A percentile compares a stretch with the other conserved stretches of the same genome.
Conservation (phyloP, 768 basidiomycete genomes). For the Tephrocybe sp. region DNA sequence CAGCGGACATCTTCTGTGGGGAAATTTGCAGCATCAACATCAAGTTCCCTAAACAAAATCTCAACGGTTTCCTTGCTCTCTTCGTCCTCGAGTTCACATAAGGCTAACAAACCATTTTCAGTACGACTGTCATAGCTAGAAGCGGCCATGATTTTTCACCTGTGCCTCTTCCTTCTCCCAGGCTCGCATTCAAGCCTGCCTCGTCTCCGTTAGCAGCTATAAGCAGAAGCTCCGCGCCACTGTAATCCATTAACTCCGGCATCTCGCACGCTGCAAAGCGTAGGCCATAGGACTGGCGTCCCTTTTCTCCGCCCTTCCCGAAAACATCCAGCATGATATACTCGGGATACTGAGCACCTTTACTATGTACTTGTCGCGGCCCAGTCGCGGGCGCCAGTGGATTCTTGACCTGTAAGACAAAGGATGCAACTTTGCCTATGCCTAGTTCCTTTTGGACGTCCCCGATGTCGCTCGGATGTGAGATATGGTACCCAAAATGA, state of each 20-base stretch:
- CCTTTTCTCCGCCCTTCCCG: conserved; percentile 33
- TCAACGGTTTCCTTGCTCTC: conserved; percentile 40
- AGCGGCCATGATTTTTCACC: conserved; percentile 31
- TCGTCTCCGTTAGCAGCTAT: conserved; percentile 52
- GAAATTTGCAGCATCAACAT: conserved; percentile 38
- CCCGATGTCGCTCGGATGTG: conserved; percentile 49
- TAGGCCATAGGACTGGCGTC: conserved; percentile 41
- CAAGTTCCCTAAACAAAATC: conserved; percentile 46
- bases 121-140: background rate
- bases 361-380: conserved; percentile 28
- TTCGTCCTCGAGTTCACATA: conserved; percentile 36
- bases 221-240: conserved; percentile 53
- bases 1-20: too few relatives aligned
- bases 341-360: conserved; percentile 45
- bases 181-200: conserved; percentile 44
- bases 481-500: conserved; percentile 59
- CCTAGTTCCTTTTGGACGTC: conserved; percentile 58
- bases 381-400: conserved; percentile 45
- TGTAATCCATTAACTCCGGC: conserved; percentile 53
- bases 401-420: conserved; percentile 64
- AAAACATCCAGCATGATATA: conserved; percentile 50
- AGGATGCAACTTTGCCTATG: conserved; percentile 51
- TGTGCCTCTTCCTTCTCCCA: conserved; percentile 53
- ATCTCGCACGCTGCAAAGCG: conserved; percentile 52
- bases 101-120: conserved; percentile 27